Evolutionary conservation across 768 basidiomycete genomes (phyloP).

Genomic region (Leccinum subgranulosum): DNA sequence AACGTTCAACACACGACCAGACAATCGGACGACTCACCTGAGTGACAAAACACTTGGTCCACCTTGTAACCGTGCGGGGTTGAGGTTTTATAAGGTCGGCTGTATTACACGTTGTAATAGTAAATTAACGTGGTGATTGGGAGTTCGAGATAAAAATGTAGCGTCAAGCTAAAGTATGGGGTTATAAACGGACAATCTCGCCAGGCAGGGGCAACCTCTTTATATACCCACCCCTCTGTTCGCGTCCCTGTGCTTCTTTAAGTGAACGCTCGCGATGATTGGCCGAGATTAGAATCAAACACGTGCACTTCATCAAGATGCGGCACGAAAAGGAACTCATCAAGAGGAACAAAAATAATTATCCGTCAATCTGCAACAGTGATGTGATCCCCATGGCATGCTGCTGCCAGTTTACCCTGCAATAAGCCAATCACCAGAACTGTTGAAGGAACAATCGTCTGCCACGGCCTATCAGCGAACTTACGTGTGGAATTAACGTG

Average conservation of each 20-base stretch:
- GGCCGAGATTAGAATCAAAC: neutral
- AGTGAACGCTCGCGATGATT: too few species aligned
- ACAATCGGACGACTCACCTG: neutral
- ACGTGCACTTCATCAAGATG: neutral
- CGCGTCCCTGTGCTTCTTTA: too few species aligned
- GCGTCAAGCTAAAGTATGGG: neutral
- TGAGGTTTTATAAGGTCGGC: conserved; percentile 4
- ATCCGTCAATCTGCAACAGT: neutral
- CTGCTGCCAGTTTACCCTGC: neutral
- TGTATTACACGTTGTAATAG: conserved; percentile 2
- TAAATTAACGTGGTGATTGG: neutral
- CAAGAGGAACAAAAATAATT: neutral
- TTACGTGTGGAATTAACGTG: neutral
- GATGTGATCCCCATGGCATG: neutral
- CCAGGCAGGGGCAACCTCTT: neutral
- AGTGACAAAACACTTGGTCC: neutral
- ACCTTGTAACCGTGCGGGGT: conserved; percentile 8
- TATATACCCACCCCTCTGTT: too few species aligned
- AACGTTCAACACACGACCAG: neutral
- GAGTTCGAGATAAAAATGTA: neutral
- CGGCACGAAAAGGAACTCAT: neutral
- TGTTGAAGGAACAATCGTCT: neutral
- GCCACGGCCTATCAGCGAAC: too few species aligned
- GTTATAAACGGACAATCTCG: conserved; percentile 4
- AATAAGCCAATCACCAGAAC: neutral